phyloP scores from a whole-genome alignment of 2,329 filamentous ascomycete species.

The Fusarium vanettenii region DNA sequence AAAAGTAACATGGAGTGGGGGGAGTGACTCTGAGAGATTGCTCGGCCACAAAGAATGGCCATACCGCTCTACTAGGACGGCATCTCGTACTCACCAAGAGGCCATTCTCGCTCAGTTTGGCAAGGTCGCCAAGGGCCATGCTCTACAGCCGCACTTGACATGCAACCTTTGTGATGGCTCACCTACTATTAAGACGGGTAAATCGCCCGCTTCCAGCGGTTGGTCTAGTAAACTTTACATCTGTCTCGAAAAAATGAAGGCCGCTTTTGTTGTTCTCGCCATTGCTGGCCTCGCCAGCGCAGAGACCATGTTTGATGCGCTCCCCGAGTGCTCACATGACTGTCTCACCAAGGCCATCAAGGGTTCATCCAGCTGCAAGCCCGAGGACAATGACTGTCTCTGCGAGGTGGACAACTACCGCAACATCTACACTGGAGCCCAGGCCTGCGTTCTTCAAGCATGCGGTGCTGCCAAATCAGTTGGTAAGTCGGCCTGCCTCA shows the following conservation, averaged over 20 bases:
- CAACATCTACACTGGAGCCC: conserved; percentile 52
- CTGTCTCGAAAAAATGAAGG: conserved; percentile 28
- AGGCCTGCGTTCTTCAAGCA: conserved; percentile 56
- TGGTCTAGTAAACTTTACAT: neutral
- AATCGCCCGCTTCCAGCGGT: neutral
- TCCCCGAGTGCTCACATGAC: conserved; percentile 36
- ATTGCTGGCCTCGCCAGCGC: conserved; percentile 18
- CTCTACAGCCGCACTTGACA: neutral
- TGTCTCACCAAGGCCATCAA: conserved; percentile 36
- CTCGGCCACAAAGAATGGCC: neutral
- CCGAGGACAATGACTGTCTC: conserved; percentile 36
- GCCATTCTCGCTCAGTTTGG: neutral
- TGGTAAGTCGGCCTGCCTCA: conserved; percentile 15
- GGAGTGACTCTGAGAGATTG: neutral
- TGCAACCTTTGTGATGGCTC: neutral
- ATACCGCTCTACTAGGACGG: neutral
- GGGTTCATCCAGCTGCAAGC: conserved; percentile 30
- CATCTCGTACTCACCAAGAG: neutral
- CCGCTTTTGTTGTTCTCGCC: conserved; percentile 21
- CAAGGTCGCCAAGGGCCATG: neutral
- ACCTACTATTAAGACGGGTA: neutral
- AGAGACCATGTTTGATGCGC: conserved; percentile 32
- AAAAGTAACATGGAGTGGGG: neutral
- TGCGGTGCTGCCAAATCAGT: conserved; percentile 51
- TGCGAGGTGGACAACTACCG: conserved; percentile 46